Percentiles rank a stretch among this genome's conserved stretches.
Conservation (phyloP, 106 monocot genomes). For the Vanilla planifolia region DNA sequence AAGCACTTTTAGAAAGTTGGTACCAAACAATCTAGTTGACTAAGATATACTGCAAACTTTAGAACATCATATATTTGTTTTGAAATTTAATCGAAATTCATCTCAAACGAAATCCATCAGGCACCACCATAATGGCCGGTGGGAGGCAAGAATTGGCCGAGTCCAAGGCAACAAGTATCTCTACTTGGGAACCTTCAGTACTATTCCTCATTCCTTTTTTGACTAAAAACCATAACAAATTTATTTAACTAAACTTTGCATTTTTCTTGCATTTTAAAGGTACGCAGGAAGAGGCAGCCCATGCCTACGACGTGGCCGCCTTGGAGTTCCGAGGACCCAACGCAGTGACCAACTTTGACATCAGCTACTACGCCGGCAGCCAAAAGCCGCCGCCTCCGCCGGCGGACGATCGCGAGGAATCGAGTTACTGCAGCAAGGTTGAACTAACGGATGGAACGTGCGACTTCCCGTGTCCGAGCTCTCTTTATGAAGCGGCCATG, state of each 20-base stretch:
- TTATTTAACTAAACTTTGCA: background rate
- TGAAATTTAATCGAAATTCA: background rate
- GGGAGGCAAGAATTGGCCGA: conserved; percentile 84
- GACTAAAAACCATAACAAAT: background rate
- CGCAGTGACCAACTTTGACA: conserved; percentile 91
- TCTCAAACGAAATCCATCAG: conserved; percentile 12
- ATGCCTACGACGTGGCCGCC: conserved; percentile 85
- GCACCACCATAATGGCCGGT: conserved; percentile 84
- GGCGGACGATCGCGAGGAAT: background rate
- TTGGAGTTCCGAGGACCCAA: conserved; percentile 66
- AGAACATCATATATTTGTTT: background rate
- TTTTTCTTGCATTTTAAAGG: conserved; percentile 18
- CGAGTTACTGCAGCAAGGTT: background rate
- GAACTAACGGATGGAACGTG: background rate
- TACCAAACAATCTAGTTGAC: background rate
- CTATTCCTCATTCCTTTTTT: background rate
- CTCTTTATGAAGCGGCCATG: too few relatives aligned
- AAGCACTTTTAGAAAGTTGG: background rate
- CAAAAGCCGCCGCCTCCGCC: background rate
- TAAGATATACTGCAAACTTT: too few relatives aligned
- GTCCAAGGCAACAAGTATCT: conserved; percentile 81
- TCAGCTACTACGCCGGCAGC: conserved; percentile 37
- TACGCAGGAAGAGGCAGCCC: conserved; percentile 91
- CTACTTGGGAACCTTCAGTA: conserved; percentile 78
- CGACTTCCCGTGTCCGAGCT: background rate